phyloP scores from a whole-genome alignment of 495 filamentous ascomycete genomes.

The Aspergillus cristatus region DNA sequence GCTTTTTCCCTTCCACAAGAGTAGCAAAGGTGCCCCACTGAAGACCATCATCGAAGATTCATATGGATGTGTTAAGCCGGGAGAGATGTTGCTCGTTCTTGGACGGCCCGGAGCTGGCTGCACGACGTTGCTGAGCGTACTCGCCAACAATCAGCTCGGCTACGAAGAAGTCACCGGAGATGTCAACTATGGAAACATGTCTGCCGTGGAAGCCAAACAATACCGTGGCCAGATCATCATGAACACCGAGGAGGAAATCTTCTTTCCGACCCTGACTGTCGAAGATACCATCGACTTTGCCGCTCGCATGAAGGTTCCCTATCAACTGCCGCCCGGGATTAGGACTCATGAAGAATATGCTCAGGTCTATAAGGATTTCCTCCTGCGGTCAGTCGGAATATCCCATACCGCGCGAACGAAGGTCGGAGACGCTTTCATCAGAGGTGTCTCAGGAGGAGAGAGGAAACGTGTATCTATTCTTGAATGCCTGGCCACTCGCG shows the following conservation, averaged over 20 bases:
- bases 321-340: conserved; percentile 21
- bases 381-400: conserved; percentile 64
- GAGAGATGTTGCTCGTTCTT: conserved; percentile 39
- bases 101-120: conserved; percentile 38
- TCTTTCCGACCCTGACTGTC: conserved; percentile 62
- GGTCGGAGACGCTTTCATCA: conserved; percentile 68
- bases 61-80: conserved; percentile 45
- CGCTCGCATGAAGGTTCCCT: conserved; percentile 32
- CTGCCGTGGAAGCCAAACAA: conserved; percentile 40
- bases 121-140: conserved; percentile 49
- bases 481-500: conserved; percentile 54
- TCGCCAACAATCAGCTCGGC: conserved; percentile 53
- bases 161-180: conserved; percentile 33
- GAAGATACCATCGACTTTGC: conserved; percentile 66
- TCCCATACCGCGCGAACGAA: conserved; percentile 72
- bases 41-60: conserved; percentile 25
- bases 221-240: conserved; percentile 69
- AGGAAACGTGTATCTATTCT: conserved; percentile 65
- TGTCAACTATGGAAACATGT: conserved; percentile 11
- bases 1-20: conserved; percentile 40
- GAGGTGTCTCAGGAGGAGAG: conserved; percentile 78
- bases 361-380: conserved; percentile 50
- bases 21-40: conserved; percentile 29
- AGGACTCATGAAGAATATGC: conserved; percentile 43
- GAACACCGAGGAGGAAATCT: conserved; percentile 61